A percentile compares a stretch with the other conserved stretches of the same genome.
Evolutionary conservation across 2,329 filamentous ascomycete genomes (phyloP).

Genomic region (Fusarium sp.): DNA sequence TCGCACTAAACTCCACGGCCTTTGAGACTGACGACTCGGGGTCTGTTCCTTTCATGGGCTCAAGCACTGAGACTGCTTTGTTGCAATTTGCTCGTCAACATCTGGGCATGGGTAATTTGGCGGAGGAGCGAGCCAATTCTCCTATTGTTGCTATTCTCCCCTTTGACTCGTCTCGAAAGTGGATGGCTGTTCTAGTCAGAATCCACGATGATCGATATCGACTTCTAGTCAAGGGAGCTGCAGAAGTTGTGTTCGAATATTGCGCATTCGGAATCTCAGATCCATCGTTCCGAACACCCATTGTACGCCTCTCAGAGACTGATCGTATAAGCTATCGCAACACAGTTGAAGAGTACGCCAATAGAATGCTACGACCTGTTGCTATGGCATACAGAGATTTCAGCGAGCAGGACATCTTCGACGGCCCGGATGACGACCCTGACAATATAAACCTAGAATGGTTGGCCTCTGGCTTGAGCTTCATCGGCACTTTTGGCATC

Average conservation of each 20-base stretch:
- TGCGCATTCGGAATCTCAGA: slow-evolving; percentile 61
- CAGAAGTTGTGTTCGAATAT: slow-evolving; percentile 66
- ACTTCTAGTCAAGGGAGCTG: slow-evolving; percentile 69
- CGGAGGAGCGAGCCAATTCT: slow-evolving; percentile 61
- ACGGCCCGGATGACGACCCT: slow-evolving; percentile 56
- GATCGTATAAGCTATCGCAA: slow-evolving; percentile 51
- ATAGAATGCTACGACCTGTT: slow-evolving; percentile 79
- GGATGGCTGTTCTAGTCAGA: slow-evolving; percentile 68
- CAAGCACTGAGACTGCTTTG: slow-evolving; percentile 68
- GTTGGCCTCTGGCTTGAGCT: slow-evolving; percentile 72
- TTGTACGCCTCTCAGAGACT: slow-evolving; percentile 50
- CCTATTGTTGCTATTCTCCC: slow-evolving; percentile 64
- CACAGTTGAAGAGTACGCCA: slow-evolving; percentile 67
- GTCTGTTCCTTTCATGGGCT: slow-evolving; percentile 62
- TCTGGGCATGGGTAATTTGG: slow-evolving; percentile 60
- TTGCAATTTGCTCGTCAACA: slow-evolving; percentile 65
- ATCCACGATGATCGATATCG: slow-evolving; percentile 62
- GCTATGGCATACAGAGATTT: slow-evolving; percentile 82
- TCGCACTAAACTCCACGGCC: slow-evolving; percentile 65
- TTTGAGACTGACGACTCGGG: slow-evolving; percentile 62
- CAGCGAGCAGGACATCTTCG: slow-evolving; percentile 74
- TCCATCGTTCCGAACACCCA: slow-evolving; percentile 54
- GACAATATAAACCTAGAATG: slow-evolving; percentile 55
- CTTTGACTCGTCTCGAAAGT: slow-evolving; percentile 68
- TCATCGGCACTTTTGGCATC: slow-evolving; percentile 76